Base-by-base conservation (phyloP, 352 stramenopile genomes). In the Paralagenidium karlingii region DNA sequence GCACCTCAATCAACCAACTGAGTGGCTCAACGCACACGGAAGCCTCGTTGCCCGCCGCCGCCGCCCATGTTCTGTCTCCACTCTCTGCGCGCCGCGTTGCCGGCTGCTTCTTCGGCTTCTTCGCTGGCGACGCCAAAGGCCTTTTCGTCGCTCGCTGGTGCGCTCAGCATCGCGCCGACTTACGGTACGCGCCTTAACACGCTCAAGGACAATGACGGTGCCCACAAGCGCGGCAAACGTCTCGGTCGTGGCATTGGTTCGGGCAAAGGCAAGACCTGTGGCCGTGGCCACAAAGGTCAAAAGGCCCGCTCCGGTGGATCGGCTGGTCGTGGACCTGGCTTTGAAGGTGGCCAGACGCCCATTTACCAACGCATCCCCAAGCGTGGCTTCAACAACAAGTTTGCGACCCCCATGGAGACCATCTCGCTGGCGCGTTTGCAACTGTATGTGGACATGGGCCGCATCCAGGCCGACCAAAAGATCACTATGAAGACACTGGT, bases 311-410 rank as follows among this genome's bases (percentile, higher is more conserved):
- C 69, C 10, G 94, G 94, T 11, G 82, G 83, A 7, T 73, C 85
- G 19, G 60, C 74, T 0, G 74, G 74, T 5, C 74, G 74, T 19
- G 80, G 92, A 0, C 73, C 82, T 19, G 87, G 81, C 22, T 99
- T 99, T 53, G 96, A 99, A 55, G 96, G 96, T 42, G 96, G 96
- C 4, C 96, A 99, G 67, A 99, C 96, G 33, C 94, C 94, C 28
- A 62, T 99, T 40, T 96, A 98, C 68, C 89, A 96, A 58, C 76
- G 85, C 31, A 53, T 99, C 29, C 96, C 96, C 24, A 99, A 99
- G 75, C 84, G 92, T 28, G 96, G 95, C 42, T 99, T 99, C 65
- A 98, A 98, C 63, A 91, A 91, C 53, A 85, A 82, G 57, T 89
- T 83, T 49, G 77, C 67, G 47, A 94, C 73, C 40, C 76, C 84